Evolutionary conservation across 345 rosid genomes (phyloP), one percentile per base, ranked within the genome.

Genomic region (Populus alba): DNA sequence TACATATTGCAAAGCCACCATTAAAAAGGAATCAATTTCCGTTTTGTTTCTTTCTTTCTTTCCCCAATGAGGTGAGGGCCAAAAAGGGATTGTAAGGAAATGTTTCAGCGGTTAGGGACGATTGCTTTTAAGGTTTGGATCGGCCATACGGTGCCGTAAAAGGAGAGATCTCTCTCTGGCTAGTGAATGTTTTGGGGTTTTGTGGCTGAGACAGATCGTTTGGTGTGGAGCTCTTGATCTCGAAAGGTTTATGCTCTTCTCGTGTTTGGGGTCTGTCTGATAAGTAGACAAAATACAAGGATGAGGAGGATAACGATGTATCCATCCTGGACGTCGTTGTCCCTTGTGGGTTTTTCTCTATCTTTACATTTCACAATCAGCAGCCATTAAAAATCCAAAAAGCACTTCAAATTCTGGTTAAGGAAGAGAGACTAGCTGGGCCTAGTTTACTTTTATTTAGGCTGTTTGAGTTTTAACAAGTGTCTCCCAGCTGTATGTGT

Each of bases 221-320:
- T 45, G 88, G 79, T 75, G 77, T 81, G 65, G 86, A 86, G 91
- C 89, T 88, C 91, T 89, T 89, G 89, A 90, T 91, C 92, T 91
- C 86, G 80, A 86, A 83, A 85, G 86, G 82, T 87, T 81, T 87
- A 63, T 71, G 49, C 79, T 75, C 81, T 88, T 86, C 85, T 84
- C 86, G 92, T 87, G 91, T 85, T 91, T 84, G 88, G 85, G 68
- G 81, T 82, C 82, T 90, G 90, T 82, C 87, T 84, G 67, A 65
- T 78, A 83, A 82, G n/a, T 51, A 69, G 85, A 76, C 77, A 77
- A 82, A 77, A 79, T 81, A 82, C 18, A 15, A 70, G 49, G 53
- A 37, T 11, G n/a, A n/a, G 51, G 72, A 84, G 88, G 86, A 84
- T 82, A 72, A 83, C 83, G 76, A 73, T 82, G 78, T 83, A 71